Evolutionary conservation across 2,329 filamentous ascomycete species (phyloP).

Genomic region (Aureobasidium sp.): DNA sequence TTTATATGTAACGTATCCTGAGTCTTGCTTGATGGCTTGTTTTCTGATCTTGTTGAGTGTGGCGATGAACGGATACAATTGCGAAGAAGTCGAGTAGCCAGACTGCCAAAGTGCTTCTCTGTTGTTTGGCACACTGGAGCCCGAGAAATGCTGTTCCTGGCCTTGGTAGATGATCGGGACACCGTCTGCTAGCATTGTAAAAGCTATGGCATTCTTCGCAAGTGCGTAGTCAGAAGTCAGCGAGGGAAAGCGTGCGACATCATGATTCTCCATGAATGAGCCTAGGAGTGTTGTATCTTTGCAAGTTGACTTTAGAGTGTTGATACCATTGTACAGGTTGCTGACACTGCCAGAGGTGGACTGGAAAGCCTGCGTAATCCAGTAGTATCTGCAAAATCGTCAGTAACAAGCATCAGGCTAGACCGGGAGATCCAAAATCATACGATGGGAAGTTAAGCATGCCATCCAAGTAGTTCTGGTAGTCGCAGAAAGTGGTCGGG

Average conservation of each 20-base stretch:
- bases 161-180: slow-evolving; percentile 37
- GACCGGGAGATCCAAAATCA: too few species aligned
- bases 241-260: slow-evolving; percentile 31
- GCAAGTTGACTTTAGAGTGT: slow-evolving; percentile 28
- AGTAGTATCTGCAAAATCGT: slow-evolving; percentile 28
- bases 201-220: slow-evolving; percentile 32
- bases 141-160: slow-evolving; percentile 35
- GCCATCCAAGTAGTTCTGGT: slow-evolving; percentile 35
- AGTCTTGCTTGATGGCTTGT: slow-evolving; percentile 32
- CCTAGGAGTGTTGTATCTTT: slow-evolving; percentile 32
- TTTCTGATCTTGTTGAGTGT: slow-evolving; percentile 37
- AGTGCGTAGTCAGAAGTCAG: slow-evolving; percentile 30
- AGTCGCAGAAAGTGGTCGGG: slow-evolving; percentile 29
- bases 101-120: slow-evolving; percentile 32
- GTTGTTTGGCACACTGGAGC: slow-evolving; percentile 28
- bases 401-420: slow-evolving; percentile 18
- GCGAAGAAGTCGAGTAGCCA: slow-evolving; percentile 33
- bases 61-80: slow-evolving; percentile 33
- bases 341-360: slow-evolving; percentile 30
- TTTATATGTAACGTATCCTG: slow-evolving; percentile 35
- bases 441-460: slow-evolving; percentile 37
- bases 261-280: slow-evolving; percentile 36
- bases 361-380: slow-evolving; percentile 30
- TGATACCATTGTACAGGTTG: slow-evolving; percentile 30
- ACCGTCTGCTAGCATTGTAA: slow-evolving; percentile 34